Percentiles rank a stretch among this genome's conserved stretches.
Evolutionary conservation across 768 basidiomycete genomes (phyloP).

Genomic region (Pisolithus marmoratus): DNA sequence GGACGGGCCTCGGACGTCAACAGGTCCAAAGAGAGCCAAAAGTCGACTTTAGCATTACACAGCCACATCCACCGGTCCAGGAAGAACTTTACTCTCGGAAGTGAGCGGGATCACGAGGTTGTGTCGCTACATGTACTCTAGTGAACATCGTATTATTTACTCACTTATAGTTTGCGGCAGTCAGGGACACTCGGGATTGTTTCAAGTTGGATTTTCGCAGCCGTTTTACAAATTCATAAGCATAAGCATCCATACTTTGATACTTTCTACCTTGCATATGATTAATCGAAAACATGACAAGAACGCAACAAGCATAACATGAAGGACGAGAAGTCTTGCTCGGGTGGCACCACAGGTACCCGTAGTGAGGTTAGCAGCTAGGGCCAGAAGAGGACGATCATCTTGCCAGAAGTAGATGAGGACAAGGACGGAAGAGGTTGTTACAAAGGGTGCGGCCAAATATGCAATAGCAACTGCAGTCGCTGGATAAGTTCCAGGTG

Average conservation of each 20-base stretch:
- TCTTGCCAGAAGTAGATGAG: too few species aligned
- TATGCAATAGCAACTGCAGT: too few species aligned
- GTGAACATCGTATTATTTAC: too few species aligned
- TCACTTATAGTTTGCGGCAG: background rate
- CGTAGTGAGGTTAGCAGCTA: background rate
- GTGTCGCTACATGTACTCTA: too few species aligned
- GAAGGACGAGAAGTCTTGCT: slow-evolving; percentile 1
- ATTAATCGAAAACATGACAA: background rate
- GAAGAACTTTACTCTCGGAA: too few species aligned
- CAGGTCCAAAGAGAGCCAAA: slow-evolving; percentile 9
- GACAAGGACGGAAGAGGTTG: too few species aligned
- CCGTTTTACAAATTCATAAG: background rate
- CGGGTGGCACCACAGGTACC: slow-evolving; percentile 1
- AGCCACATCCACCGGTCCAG: background rate
- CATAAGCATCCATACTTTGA: background rate
- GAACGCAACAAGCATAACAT: background rate
- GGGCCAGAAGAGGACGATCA: background rate
- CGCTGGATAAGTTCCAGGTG: too few species aligned
- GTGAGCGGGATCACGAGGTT: too few species aligned
- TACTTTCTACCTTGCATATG: background rate
- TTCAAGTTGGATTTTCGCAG: too few species aligned
- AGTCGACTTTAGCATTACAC: slow-evolving; percentile 10
- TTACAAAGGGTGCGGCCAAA: too few species aligned
- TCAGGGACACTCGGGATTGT: background rate
- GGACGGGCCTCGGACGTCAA: slow-evolving; percentile 3